Evolutionary conservation across 2,329 filamentous ascomycete species (phyloP), one percentile per base, ranked within the genome.

Genomic region (Phoma herbarum): DNA sequence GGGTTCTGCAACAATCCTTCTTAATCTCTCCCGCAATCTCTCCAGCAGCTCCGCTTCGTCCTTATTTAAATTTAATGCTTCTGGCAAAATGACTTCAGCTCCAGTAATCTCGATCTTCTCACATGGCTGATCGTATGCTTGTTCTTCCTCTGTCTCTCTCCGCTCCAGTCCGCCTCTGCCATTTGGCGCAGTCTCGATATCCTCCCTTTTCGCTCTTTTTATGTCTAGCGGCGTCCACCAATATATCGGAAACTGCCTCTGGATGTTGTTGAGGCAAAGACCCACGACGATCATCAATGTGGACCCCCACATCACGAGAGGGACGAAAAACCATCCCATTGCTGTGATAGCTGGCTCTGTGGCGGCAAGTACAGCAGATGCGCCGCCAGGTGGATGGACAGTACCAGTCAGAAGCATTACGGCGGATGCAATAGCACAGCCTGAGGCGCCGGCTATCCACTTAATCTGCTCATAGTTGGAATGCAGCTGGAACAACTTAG

Each of bases 301-400:
- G 2, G 76, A 76, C 2, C 78, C 79, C 57, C 81, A 68, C 57
- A 79, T 61, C 4, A 83, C 74, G 8, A 83, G 60, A 0, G 75
- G 74, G 0, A 81, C 74, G 60, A 78, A 82, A 35, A 73, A 73
- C 81, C 81, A 83, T 2, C 80, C 80, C 74, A 83, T 75, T 0
- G 66, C 72, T 14, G 75, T 78, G 25, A 81, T 74, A 2, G 70
- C 64, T 2, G 76, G 67, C 3, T 78, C 71, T 4, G 77, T 79
- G 6, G 77, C 76, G 1, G 81, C 80, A 23, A 83, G 67, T 1
- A 83, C 75, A 2, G 81, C 81, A 10, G 80, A 82, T 0, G 81
- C 81, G 22, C 81, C 81, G 18, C 81, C 81, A 8, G 81, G 81
- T n/a, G 81, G 81, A 63, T 83, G 81, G 1, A 82, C 76, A 1